Evolutionary conservation across 73 alveolate genomes (phyloP).

Genomic region (Effrenium voratum): DNA sequence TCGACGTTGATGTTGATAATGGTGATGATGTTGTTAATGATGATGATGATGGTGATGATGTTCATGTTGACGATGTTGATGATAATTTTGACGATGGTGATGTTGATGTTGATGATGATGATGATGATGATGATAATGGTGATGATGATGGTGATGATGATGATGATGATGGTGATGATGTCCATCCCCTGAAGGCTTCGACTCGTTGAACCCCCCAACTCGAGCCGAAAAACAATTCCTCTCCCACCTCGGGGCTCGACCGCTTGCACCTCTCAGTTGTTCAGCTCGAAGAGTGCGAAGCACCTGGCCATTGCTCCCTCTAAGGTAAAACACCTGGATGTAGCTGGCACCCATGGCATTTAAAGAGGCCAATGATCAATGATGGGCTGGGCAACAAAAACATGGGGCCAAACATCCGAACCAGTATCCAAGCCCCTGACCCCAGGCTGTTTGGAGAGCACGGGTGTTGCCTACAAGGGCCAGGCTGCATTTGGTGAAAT

Average conservation of each 20-base stretch:
- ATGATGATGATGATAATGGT: neutral
- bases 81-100: too few relatives aligned
- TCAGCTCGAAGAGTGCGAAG: conserved; percentile 64
- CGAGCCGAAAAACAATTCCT: neutral
- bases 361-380: neutral
- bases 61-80: too few relatives aligned
- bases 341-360: neutral
- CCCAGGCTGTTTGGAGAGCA: neutral
- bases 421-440: neutral
- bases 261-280: neutral
- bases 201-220: too few relatives aligned
- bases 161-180: neutral
- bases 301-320: conserved; percentile 25
- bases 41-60: too few relatives aligned
- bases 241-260: too few relatives aligned
- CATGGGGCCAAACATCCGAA: neutral
- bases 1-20: too few relatives aligned
- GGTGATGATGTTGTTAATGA: too few relatives aligned
- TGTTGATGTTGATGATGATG: neutral
- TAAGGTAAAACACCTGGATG: neutral
- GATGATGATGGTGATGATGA: neutral
- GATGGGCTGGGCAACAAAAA: neutral
- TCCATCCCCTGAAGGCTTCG: neutral
- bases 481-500: neutral
- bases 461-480: neutral